A percentile compares a stretch with the other conserved stretches of the same genome.
Conservation (phyloP, 352 stramenopile species). For the Phytophthora cactorum region DNA sequence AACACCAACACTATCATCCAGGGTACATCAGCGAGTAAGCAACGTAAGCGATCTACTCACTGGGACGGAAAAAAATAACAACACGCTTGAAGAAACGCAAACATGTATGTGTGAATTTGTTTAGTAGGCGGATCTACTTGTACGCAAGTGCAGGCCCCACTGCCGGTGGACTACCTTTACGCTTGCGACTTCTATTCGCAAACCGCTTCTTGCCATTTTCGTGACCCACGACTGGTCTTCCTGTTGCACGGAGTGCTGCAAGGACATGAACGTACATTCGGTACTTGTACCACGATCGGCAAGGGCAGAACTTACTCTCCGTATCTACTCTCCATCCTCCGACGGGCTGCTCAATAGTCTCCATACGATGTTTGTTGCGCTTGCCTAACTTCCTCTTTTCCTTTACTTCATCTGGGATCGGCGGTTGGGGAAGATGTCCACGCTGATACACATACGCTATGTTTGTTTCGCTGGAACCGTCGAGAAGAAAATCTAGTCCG, state of each 20-base stretch:
- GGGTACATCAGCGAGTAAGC: too few relatives aligned
- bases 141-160: neutral
- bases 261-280: neutral
- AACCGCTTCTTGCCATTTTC: neutral
- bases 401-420: neutral
- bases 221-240: neutral
- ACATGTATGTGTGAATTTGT: too few relatives aligned
- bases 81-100: too few relatives aligned
- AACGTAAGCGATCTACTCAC: too few relatives aligned
- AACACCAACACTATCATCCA: too few relatives aligned
- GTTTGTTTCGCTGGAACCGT: neutral
- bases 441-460: conserved; percentile 12
- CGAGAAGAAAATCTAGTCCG: conserved; percentile 8
- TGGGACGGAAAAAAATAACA: too few relatives aligned
- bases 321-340: neutral
- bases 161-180: neutral
- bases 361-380: neutral
- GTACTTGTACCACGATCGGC: conserved; percentile 11
- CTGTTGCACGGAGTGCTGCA: neutral
- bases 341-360: neutral
- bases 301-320: neutral
- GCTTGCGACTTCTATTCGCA: neutral
- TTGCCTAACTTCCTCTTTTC: neutral
- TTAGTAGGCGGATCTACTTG: neutral
- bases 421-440: neutral